These are phyloP conservation scores for Syzygium syzygioides DNA, from an alignment of 441 rosid species.

Conservation along the genomic window DNA sequence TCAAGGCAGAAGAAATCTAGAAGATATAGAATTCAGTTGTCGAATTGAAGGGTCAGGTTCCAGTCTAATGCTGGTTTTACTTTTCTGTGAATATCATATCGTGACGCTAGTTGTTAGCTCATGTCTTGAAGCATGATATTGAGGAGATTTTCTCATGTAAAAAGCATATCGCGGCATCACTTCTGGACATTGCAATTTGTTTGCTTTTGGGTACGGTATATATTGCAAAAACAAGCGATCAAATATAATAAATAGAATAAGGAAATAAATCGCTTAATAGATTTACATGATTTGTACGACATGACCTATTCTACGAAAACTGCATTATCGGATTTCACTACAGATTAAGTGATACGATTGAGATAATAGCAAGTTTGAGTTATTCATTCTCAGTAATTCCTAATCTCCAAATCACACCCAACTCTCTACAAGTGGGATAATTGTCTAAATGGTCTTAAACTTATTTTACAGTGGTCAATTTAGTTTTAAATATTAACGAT, in stretches of 20 bases:
- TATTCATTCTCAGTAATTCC: background rate
- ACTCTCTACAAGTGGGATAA: background rate
- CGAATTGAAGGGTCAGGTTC: conserved; percentile 1
- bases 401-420: background rate
- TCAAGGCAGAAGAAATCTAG: conserved; percentile 47
- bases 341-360: background rate
- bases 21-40: conserved; percentile 9
- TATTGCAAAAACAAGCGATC: background rate
- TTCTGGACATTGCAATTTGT: background rate
- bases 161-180: background rate
- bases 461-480: no score
- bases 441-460: no score
- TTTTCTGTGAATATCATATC: background rate
- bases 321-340: background rate
- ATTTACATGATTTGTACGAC: background rate
- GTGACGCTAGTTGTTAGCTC: background rate
- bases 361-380: background rate
- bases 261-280: background rate
- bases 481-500: no score
- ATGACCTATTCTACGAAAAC: background rate
- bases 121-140: background rate
- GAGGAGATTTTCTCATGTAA: background rate
- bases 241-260: background rate
- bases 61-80: background rate
- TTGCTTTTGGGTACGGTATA: background rate